Percentiles rank a stretch among this genome's conserved stretches.
These are phyloP conservation scores for Trichocladium antarcticum DNA, from an alignment of 495 filamentous ascomycete species.

Conservation along the genomic window DNA sequence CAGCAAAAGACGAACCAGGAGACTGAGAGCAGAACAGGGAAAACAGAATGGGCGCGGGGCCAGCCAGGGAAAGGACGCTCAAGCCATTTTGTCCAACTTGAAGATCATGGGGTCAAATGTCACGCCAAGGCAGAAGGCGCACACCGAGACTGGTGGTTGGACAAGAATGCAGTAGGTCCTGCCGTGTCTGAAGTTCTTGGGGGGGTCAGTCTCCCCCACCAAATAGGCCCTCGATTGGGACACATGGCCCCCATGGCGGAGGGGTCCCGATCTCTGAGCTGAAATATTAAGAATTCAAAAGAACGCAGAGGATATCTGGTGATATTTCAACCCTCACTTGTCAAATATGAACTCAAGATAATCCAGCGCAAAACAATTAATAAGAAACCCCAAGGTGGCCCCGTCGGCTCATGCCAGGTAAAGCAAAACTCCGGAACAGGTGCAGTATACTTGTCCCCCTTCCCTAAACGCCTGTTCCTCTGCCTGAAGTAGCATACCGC, in stretches of 20 bases:
- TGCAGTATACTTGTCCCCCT: neutral
- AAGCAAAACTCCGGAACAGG: neutral
- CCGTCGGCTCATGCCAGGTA: neutral
- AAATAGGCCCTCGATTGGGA: neutral
- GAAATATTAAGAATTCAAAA: too few relatives aligned
- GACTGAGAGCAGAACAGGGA: neutral
- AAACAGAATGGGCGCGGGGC: neutral
- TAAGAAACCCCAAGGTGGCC: too few relatives aligned
- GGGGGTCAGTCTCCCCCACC: neutral
- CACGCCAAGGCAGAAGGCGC: neutral
- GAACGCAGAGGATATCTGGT: too few relatives aligned
- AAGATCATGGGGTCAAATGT: neutral
- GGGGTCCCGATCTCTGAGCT: too few relatives aligned
- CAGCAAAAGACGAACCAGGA: too few relatives aligned
- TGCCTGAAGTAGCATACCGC: neutral
- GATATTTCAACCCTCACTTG: too few relatives aligned
- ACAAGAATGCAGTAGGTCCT: neutral
- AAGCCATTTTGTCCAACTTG: neutral
- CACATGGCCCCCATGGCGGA: too few relatives aligned
- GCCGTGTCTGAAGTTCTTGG: neutral
- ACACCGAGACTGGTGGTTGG: neutral
- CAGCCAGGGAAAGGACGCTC: neutral
- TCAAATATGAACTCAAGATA: too few relatives aligned
- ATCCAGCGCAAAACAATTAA: too few relatives aligned
- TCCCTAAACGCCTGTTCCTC: constrained; percentile 3